Base-by-base conservation (phyloP, 805 yeast species). In the Candida insectorum region DNA sequence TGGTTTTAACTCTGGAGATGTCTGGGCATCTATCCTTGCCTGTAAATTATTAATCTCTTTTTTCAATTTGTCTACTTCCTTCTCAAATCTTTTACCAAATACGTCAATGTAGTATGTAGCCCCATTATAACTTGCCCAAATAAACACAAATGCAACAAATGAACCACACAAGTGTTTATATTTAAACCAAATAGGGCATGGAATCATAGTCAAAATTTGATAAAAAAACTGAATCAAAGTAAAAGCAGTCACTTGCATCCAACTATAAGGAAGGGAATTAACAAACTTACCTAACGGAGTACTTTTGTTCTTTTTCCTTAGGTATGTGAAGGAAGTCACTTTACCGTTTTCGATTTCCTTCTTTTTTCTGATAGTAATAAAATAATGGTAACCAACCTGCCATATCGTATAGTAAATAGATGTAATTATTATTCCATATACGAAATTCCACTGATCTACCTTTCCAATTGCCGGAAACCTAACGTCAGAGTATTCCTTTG, bases 41-140 rank as follows among this genome's bases (percentile, higher is more conserved):
- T 82, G 86, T 47, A 85, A 62, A 20, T 72, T 75, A 14, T 72
- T 70, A n/a, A 91, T 73, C 51, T 89, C 96, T 11, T 57, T 55
- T 56, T 79, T 83, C 49, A 91, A 65, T 47, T 76, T 75, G 16
- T 66, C 60, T 16, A 91, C 88, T 55, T 93, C 96, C 49, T 82
- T 85, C 51, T 88, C 95, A 51, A 88, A 80, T 44, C 89, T 75
- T 54, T 80, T 83, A 14, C 97, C 97, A 60, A 88, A 93, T 31
- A 82, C 81, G 49, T 91, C 97, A 36, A 93, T 72, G 56, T 91
- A 91, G 54, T 86, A 91, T 0, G 95, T 86, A 2, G 97, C 98
- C 18, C 98, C 98, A 45, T 93, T 89, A 55, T 82, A 87, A 26
- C 88, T 70, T 2, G 97, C 94, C 55, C 77, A 72, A 28, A 79